Conservation (phyloP, 345 rosid genomes). For the Excoecaria agallocha region DNA sequence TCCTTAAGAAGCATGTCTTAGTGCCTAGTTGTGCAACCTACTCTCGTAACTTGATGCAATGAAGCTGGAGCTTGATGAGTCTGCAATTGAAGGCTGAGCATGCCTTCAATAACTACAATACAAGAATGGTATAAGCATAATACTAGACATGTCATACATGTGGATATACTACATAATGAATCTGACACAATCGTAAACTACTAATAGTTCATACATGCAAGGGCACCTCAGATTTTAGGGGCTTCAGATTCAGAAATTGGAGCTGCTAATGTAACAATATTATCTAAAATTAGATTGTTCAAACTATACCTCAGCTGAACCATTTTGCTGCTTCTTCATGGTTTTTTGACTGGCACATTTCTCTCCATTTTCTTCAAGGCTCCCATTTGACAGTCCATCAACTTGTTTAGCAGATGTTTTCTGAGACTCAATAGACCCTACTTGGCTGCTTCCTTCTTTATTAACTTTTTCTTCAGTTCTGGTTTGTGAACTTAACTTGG, state of each 20-base stretch:
- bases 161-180: neutral
- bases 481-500: slow-evolving; percentile 9
- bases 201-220: neutral
- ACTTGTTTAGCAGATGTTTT: slow-evolving; percentile 35
- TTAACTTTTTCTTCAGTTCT: slow-evolving; percentile 13
- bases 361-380: slow-evolving; percentile 33
- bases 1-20: no score
- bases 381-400: slow-evolving; percentile 33
- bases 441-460: slow-evolving; percentile 16
- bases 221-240: neutral
- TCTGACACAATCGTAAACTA: neutral
- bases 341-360: slow-evolving; percentile 40
- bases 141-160: neutral
- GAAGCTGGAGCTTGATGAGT: no score
- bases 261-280: neutral
- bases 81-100: no score
- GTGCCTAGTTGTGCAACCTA: no score
- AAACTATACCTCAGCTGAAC: slow-evolving; percentile 58
- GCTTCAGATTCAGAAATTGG: neutral
- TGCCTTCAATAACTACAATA: no score
- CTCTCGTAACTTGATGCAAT: no score
- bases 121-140: no score
- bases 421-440: slow-evolving; percentile 3
- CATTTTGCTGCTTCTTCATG: slow-evolving; percentile 40
- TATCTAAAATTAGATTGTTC: neutral